Evolutionary conservation across 306 rosid species (phyloP).

Genomic region (Vigna nakashimae): DNA sequence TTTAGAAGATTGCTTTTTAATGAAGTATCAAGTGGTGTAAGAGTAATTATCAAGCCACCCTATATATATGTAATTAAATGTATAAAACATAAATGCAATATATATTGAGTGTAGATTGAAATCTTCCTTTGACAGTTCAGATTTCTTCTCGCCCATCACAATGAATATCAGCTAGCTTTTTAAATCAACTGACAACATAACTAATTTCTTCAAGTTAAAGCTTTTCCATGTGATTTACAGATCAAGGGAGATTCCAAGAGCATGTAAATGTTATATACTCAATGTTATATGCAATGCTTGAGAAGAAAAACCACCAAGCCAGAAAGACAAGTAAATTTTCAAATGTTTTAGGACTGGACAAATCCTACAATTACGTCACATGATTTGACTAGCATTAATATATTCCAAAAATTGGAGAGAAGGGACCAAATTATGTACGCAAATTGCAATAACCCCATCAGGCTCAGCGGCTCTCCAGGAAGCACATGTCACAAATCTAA

Average conservation of each 20-base stretch:
- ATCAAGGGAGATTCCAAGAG: slow-evolving; percentile 5
- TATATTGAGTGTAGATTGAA: slow-evolving; percentile 38
- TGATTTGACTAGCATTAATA: slow-evolving; percentile 21
- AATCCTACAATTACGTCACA: slow-evolving; percentile 15
- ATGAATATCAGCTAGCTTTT: slow-evolving; percentile 20
- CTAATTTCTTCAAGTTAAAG: slow-evolving; percentile 30
- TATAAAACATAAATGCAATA: slow-evolving; percentile 40
- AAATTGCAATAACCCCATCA: slow-evolving; percentile 42
- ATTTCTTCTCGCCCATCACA: slow-evolving; percentile 17
- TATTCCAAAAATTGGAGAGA: slow-evolving; percentile 12
- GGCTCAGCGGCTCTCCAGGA: slow-evolving; percentile 13
- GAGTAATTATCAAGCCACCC: slow-evolving; percentile 41
- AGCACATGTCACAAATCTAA: slow-evolving; percentile 17
- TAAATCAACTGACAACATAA: background rate
- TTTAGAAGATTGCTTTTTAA: slow-evolving; percentile 36
- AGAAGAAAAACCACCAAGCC: background rate
- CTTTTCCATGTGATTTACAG: slow-evolving; percentile 36
- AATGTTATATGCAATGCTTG: background rate
- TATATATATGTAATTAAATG: slow-evolving; percentile 37
- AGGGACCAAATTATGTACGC: slow-evolving; percentile 24
- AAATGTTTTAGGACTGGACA: background rate
- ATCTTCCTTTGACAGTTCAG: slow-evolving; percentile 27
- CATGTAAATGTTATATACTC: slow-evolving; percentile 20
- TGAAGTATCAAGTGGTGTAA: slow-evolving; percentile 45
- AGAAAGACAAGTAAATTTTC: background rate